These are phyloP conservation scores for Microbotryum lychnidis-dioicae DNA, from an alignment of 1,284 basidiomycete species.

Conservation along the genomic window DNA sequence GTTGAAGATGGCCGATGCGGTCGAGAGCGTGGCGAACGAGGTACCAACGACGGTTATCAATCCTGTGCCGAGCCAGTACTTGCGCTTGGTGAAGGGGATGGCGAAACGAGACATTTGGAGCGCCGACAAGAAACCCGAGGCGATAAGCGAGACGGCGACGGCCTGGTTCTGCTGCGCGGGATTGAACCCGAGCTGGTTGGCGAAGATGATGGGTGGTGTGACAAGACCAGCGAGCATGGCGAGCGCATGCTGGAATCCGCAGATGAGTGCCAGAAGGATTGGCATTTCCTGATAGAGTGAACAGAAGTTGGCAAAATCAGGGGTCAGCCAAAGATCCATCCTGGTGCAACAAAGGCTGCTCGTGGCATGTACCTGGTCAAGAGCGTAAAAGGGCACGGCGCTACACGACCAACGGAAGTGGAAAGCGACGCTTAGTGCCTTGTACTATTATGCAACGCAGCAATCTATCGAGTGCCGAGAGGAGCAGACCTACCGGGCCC, in stretches of 20 bases:
- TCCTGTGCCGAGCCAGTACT: conserved; percentile 67
- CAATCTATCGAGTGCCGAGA: conserved; percentile 50
- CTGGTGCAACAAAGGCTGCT: too few species aligned
- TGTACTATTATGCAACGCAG: conserved; percentile 25
- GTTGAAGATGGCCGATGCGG: conserved; percentile 56
- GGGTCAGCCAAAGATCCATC: too few species aligned
- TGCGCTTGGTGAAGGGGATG: conserved; percentile 37
- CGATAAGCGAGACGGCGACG: conserved; percentile 70
- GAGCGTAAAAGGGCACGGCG: conserved; percentile 61
- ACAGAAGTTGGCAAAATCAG: too few species aligned
- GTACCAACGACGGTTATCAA: conserved; percentile 77
- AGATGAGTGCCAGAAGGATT: conserved; percentile 57
- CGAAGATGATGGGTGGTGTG: conserved; percentile 72
- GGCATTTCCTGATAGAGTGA: conserved; percentile 48
- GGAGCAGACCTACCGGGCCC: conserved; percentile 45
- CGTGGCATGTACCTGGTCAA: conserved; percentile 45
- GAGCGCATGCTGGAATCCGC: conserved; percentile 56
- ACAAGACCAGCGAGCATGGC: conserved; percentile 45
- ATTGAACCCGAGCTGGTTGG: conserved; percentile 43
- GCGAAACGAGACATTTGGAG: conserved; percentile 41
- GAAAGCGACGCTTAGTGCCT: not conserved
- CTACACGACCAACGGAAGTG: conserved; percentile 32
- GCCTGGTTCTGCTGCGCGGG: conserved; percentile 57
- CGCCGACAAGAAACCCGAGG: conserved; percentile 51
- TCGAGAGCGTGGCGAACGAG: conserved; percentile 69